Conservation (phyloP, 495 filamentous ascomycete species). For the Neurospora discreta region DNA sequence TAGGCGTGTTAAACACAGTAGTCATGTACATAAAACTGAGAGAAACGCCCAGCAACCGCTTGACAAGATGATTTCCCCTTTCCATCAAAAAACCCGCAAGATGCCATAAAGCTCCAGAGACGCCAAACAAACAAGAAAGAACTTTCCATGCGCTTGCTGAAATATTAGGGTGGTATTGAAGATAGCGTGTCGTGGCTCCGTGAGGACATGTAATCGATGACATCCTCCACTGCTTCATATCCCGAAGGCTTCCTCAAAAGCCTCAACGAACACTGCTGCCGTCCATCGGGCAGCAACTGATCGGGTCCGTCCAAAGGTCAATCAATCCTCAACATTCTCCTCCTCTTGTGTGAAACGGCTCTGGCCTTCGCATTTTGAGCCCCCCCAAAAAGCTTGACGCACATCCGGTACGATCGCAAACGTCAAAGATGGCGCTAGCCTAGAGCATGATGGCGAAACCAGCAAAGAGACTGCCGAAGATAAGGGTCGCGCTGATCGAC, state of each 20-base stretch:
- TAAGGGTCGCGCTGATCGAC: constrained; percentile 16
- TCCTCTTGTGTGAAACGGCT: neutral
- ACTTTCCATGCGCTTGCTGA: neutral
- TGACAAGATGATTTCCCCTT: neutral
- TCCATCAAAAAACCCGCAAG: neutral
- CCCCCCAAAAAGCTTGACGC: neutral
- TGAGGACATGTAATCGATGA: neutral
- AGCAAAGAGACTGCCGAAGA: constrained; percentile 49
- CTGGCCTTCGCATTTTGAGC: neutral
- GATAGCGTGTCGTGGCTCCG: neutral
- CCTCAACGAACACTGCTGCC: neutral
- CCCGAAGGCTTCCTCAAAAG: neutral
- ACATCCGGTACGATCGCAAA: neutral
- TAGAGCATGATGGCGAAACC: constrained; percentile 54
- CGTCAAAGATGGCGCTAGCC: constrained; percentile 3
- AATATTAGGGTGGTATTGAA: neutral
- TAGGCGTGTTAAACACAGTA: neutral
- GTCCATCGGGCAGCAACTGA: neutral
- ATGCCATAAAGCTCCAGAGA: neutral
- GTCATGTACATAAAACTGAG: neutral
- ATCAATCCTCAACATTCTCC: neutral
- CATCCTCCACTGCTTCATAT: neutral
- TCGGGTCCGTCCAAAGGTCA: neutral
- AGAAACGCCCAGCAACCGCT: neutral
- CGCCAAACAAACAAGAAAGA: neutral